Conservation (phyloP, 257 asterid genomes). For the Nicotiana undulata region DNA sequence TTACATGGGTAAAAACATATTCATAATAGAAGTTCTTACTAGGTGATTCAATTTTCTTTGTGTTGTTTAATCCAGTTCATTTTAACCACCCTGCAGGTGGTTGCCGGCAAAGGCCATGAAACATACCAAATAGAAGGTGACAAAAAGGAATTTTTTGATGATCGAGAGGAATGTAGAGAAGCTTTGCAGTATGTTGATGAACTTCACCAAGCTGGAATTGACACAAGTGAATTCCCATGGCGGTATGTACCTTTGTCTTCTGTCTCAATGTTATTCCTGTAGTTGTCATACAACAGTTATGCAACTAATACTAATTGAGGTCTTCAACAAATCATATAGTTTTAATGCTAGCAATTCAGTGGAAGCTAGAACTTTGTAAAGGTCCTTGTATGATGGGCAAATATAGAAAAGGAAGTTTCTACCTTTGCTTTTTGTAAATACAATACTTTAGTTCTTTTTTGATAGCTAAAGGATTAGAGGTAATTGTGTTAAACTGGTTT, state of each 20-base stretch:
- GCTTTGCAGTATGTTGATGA: conserved; percentile 95
- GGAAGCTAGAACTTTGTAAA: background rate
- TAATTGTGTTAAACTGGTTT: background rate
- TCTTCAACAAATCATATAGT: background rate
- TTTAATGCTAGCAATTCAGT: background rate
- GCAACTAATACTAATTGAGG: background rate
- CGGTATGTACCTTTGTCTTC: conserved; percentile 31
- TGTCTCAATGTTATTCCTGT: background rate
- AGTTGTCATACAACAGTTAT: background rate
- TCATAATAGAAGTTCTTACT: background rate
- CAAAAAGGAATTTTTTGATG: conserved; percentile 85
- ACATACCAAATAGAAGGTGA: conserved; percentile 78
- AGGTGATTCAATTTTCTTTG: background rate
- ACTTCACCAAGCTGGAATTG: conserved; percentile 99
- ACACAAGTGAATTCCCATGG: conserved; percentile 98
- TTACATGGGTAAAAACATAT: background rate
- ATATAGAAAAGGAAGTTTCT: background rate
- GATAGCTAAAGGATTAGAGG: background rate
- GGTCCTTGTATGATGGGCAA: background rate
- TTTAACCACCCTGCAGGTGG: conserved; percentile 48
- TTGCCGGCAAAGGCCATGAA: conserved; percentile 94
- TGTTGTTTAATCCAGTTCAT: background rate
- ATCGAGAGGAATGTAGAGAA: conserved; percentile 93
- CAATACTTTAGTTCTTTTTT: background rate
- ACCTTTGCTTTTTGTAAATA: background rate